Base-by-base conservation (phyloP, 805 yeast species). In the Saturnispora sanitii region DNA sequence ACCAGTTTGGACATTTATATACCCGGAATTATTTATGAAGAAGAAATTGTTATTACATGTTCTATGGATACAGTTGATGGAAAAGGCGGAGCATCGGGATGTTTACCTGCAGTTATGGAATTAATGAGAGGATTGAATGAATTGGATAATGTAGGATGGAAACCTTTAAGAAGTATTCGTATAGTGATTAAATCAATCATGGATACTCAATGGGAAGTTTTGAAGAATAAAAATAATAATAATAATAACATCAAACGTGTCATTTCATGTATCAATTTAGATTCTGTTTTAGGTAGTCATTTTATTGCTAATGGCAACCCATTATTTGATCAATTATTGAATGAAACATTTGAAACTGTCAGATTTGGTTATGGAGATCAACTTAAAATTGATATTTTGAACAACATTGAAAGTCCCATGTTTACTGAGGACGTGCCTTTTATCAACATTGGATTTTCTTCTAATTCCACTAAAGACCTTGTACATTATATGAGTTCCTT, bases 391-490 rank as follows among this genome's bases (percentile, higher is more conserved):
- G n/a, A n/a, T n/a, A n/a, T n/a, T n/a, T n/a, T n/a, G n/a, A n/a
- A n/a, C n/a, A n/a, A n/a, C n/a, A n/a, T n/a, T n/a, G n/a, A n/a
- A n/a, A n/a, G n/a, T n/a, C n/a, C n/a, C n/a, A n/a, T n/a, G n/a
- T n/a, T n/a, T n/a, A n/a, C n/a, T n/a, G n/a, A n/a, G 47, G 88
- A 86, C 5, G 71, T 81, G 30, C 83, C 88, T 2, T 68, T 82
- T 0, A 66, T 75, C 9, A 68, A 68, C 38, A 55, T 76, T 40
- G 71, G 74, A 7, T 72, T 70, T 49, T 39, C 37, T 4, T 54
- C 53, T 32, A 54, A 62, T 37, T 59, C 57, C 2, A 41, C 46
- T 9, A 48, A 50, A 4, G 79, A 75, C 53, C 70, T 80, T 4
- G 63, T 76, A n/a, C 69, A 69, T 41, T 79, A 75, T 46, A 60